phyloP scores from a whole-genome alignment of 2,329 filamentous ascomycete species.

The Fusarium sp. region DNA sequence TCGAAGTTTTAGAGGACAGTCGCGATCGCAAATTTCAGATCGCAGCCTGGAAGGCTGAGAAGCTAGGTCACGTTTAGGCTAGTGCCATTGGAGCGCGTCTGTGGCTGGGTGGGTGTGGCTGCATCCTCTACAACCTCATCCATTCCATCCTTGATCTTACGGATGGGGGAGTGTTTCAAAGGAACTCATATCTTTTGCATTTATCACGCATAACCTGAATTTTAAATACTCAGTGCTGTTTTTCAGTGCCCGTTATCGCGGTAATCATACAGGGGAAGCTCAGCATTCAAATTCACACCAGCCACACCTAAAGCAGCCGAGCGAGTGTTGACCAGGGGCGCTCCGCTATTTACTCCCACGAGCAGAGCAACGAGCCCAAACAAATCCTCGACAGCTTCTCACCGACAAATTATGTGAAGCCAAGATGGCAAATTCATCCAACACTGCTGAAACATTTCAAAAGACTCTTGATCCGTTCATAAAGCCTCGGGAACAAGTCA shows the following conservation, averaged over 20 bases:
- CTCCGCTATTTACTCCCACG: conserved; percentile 29
- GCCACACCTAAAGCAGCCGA: conserved; percentile 29
- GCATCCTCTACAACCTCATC: neutral
- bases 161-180: neutral
- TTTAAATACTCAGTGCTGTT: neutral
- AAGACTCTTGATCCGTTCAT: conserved; percentile 60
- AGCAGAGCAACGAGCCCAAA: conserved; percentile 21
- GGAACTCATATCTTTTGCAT: neutral
- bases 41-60: conserved; percentile 38
- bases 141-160: neutral
- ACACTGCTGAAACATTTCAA: conserved; percentile 50
- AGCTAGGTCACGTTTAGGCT: conserved; percentile 25
- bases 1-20: conserved; percentile 30
- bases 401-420: conserved; percentile 24
- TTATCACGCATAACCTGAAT: neutral
- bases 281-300: conserved; percentile 1
- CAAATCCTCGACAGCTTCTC: conserved; percentile 6
- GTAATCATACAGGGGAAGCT: neutral
- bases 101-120: conserved; percentile 36
- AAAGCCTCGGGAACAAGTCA: conserved; percentile 64
- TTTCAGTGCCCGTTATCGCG: neutral
- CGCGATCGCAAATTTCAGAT: conserved; percentile 51
- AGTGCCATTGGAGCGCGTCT: conserved; percentile 5
- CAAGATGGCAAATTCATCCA: conserved; percentile 47
- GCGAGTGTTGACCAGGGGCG: conserved; percentile 11